Percentiles rank a stretch among this genome's conserved stretches.
Conservation (phyloP, 1,284 basidiomycete species). For the Crocinoboletus sp. region DNA sequence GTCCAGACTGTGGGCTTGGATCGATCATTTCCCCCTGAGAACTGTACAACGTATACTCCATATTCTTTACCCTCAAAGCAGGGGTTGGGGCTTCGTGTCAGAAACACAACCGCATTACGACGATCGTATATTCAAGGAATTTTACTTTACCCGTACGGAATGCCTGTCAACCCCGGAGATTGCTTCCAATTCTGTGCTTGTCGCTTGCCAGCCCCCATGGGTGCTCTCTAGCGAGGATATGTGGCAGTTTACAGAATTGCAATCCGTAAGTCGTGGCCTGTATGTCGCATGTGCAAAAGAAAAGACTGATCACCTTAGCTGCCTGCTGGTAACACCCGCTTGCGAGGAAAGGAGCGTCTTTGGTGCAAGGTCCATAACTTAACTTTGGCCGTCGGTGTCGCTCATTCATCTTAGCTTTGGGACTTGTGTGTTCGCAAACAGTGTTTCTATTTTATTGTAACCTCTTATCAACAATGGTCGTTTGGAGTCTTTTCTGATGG, state of each 20-base stretch:
- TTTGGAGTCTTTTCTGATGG: constrained; percentile 50
- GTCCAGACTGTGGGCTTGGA: constrained; percentile 37
- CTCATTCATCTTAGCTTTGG: constrained; percentile 36
- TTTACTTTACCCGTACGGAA: constrained; percentile 33
- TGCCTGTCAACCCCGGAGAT: constrained; percentile 22
- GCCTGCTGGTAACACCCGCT: constrained; percentile 22
- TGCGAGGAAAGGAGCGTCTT: constrained; percentile 37
- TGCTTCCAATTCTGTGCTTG: constrained; percentile 31
- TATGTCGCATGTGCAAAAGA: not conserved
- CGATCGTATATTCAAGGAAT: constrained; percentile 33
- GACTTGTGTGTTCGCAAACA: constrained; percentile 39
- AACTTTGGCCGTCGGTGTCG: not conserved
- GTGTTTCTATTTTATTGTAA: constrained; percentile 42
- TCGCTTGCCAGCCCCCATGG: constrained; percentile 48
- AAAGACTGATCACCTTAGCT: constrained; percentile 23
- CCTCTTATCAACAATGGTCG: constrained; percentile 46
- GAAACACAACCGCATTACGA: constrained; percentile 31
- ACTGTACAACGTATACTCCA: constrained; percentile 44
- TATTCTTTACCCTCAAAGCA: constrained; percentile 35
- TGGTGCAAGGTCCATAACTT: constrained; percentile 41
- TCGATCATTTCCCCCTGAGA: constrained; percentile 39
- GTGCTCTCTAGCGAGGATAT: constrained; percentile 40
- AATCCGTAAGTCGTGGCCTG: constrained; percentile 28
- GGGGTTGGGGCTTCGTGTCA: constrained; percentile 31
- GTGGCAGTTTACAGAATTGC: constrained; percentile 35